Conservation (phyloP, 2,329 filamentous ascomycete species). For the Calonectria hawksworthii region DNA sequence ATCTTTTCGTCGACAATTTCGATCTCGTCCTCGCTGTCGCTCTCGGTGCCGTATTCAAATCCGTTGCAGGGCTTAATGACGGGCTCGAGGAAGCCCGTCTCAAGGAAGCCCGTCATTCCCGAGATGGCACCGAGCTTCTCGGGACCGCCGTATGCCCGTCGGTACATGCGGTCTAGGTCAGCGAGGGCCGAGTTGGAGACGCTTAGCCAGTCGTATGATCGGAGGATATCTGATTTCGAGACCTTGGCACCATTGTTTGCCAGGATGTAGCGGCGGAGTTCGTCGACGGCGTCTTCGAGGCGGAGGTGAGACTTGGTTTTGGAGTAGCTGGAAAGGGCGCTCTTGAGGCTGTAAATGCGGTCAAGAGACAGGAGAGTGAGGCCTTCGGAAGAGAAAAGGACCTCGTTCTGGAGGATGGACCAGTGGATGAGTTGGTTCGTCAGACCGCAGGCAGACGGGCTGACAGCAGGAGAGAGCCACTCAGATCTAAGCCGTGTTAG, state of each 20-base stretch:
- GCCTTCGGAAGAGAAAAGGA: conserved; percentile 72
- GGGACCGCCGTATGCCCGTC: conserved; percentile 66
- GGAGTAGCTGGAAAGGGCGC: conserved; percentile 70
- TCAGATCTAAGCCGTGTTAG: conserved; percentile 50
- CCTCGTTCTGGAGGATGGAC: conserved; percentile 71
- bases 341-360: conserved; percentile 75
- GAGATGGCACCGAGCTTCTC: conserved; percentile 62
- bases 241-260: conserved; percentile 65
- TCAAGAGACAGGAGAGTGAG: conserved; percentile 73
- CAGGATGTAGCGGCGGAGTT: conserved; percentile 71
- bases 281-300: conserved; percentile 74
- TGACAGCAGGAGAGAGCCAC: conserved; percentile 60
- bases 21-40: conserved; percentile 35
- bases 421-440: conserved; percentile 67
- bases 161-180: conserved; percentile 71
- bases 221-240: conserved; percentile 63
- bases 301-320: conserved; percentile 58
- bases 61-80: conserved; percentile 38
- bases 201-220: conserved; percentile 71
- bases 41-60: conserved; percentile 29
- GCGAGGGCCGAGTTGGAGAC: conserved; percentile 63
- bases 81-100: conserved; percentile 41
- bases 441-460: conserved; percentile 59
- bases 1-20: conserved; percentile 41
- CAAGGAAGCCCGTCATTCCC: conserved; percentile 45